These are phyloP conservation scores for Brettanomyces bruxellensis DNA, from an alignment of 805 yeast species.

Conservation along the genomic window DNA sequence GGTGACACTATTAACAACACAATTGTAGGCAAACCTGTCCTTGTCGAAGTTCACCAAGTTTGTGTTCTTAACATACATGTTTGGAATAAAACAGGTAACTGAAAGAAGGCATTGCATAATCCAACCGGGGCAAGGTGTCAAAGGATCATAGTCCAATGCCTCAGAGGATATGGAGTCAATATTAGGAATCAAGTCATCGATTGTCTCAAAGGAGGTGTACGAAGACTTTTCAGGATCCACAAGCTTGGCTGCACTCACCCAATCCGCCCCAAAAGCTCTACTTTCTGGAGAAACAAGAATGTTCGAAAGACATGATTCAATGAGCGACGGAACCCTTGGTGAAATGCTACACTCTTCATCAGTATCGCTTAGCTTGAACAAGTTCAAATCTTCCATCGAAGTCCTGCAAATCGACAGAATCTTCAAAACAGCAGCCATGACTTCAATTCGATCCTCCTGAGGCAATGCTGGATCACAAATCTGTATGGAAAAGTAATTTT, in stretches of 20 bases:
- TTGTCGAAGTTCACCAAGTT: constrained; percentile 79
- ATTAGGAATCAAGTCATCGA: constrained; percentile 25
- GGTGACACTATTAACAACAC: constrained; percentile 45
- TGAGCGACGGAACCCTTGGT: constrained; percentile 67
- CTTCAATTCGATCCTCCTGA: constrained; percentile 48
- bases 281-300: constrained; percentile 78
- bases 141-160: constrained; percentile 22
- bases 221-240: constrained; percentile 1
- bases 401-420: constrained; percentile 56
- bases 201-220: constrained; percentile 13
- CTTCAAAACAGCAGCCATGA: constrained; percentile 61
- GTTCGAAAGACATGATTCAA: constrained; percentile 69
- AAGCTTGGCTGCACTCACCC: constrained; percentile 51
- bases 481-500: constrained; percentile 53
- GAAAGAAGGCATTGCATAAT: constrained; percentile 70
- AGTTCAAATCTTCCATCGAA: constrained; percentile 51
- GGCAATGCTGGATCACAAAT: constrained; percentile 54
- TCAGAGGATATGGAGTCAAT: constrained; percentile 6
- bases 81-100: constrained; percentile 68
- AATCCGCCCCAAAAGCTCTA: constrained; percentile 54
- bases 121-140: constrained; percentile 92
- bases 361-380: constrained; percentile 25
- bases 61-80: constrained; percentile 58
- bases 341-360: constrained; percentile 24
- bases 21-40: constrained; percentile 56